These are phyloP conservation scores for Phytophthora hybrid DNA, from an alignment of 352 stramenopile genomes.

Conservation along the genomic window DNA sequence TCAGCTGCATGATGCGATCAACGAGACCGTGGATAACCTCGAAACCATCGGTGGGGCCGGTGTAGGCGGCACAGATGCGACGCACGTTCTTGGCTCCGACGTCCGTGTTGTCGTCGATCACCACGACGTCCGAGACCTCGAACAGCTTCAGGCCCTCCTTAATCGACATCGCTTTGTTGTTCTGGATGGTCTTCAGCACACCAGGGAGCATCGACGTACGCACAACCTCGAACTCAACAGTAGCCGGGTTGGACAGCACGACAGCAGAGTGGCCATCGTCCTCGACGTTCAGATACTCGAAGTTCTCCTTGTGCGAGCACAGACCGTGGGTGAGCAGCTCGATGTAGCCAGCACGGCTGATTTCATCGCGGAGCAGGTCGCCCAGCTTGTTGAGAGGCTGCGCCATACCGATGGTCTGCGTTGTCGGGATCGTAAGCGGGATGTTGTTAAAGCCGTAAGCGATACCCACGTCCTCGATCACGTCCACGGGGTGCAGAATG, in stretches of 20 bases:
- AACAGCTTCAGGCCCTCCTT: conserved; percentile 99
- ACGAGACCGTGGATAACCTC: conserved; percentile 99
- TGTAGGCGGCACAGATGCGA: conserved; percentile 97
- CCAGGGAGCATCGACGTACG: conserved; percentile 99
- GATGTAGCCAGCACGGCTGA: conserved; percentile 97
- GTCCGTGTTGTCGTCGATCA: conserved; percentile 93
- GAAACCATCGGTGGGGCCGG: conserved; percentile 97
- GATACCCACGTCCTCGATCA: conserved; percentile 99
- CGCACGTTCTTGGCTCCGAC: conserved; percentile 97
- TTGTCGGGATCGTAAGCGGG: conserved; percentile 94
- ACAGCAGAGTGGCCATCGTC: conserved; percentile 92
- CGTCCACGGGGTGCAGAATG: conserved; percentile 99
- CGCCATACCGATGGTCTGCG: conserved; percentile 95
- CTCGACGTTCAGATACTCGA: conserved; percentile 91
- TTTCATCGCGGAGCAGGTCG: conserved; percentile 98
- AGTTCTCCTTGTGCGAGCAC: conserved; percentile 98
- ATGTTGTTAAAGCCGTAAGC: conserved; percentile 99
- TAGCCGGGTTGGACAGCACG: conserved; percentile 97
- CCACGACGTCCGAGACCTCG: conserved; percentile 99
- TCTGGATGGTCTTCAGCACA: conserved; percentile 98
- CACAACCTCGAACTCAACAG: conserved; percentile 99
- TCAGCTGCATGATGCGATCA: conserved; percentile 98
- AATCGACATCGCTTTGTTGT: conserved; percentile 98
- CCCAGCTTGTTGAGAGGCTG: conserved; percentile 98
- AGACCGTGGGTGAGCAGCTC: conserved; percentile 98